phyloP scores from a whole-genome alignment of 768 basidiomycete species.

The Tulasnella sp. region DNA sequence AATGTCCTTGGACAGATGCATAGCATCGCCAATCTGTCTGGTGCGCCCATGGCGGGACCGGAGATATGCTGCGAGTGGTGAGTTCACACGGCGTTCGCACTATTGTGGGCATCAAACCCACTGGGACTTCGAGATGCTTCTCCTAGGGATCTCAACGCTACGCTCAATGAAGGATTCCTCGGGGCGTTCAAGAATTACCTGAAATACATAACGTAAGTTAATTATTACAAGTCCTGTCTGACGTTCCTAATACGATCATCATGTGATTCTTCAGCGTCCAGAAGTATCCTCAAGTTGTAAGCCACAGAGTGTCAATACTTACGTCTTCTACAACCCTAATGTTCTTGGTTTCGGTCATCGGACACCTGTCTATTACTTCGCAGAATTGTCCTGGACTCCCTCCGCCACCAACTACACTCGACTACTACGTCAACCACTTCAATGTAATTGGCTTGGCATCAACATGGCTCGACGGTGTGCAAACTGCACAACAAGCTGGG shows the following conservation, averaged over 20 bases:
- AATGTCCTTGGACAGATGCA: slow-evolving; percentile 13
- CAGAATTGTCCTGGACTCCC: slow-evolving; percentile 11
- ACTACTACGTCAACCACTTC: slow-evolving; percentile 12
- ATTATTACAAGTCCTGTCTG: not conserved
- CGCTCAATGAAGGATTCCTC: slow-evolving; percentile 5
- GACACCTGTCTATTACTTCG: not conserved
- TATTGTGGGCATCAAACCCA: not conserved
- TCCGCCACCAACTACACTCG: not conserved
- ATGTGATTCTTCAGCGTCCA: slow-evolving; percentile 9
- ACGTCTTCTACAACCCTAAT: not conserved
- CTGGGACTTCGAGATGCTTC: not conserved
- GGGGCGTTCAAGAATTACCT: not conserved
- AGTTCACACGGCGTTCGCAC: not conserved
- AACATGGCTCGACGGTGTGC: slow-evolving; percentile 9
- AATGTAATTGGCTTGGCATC: slow-evolving; percentile 10
- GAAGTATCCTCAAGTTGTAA: slow-evolving; percentile 18
- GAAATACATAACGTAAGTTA: slow-evolving; percentile 16
- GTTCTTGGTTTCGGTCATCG: no score
- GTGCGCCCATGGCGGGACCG: slow-evolving; percentile 10
- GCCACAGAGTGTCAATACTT: not conserved
- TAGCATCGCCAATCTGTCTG: not conserved
- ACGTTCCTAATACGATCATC: not conserved
- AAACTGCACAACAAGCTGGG: slow-evolving; percentile 4
- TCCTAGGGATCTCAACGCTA: slow-evolving; percentile 10
- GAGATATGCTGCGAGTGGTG: slow-evolving; percentile 10